Evolutionary conservation across 192 early-diverging fungal species (phyloP).

Genomic region (Backusella australiensis): DNA sequence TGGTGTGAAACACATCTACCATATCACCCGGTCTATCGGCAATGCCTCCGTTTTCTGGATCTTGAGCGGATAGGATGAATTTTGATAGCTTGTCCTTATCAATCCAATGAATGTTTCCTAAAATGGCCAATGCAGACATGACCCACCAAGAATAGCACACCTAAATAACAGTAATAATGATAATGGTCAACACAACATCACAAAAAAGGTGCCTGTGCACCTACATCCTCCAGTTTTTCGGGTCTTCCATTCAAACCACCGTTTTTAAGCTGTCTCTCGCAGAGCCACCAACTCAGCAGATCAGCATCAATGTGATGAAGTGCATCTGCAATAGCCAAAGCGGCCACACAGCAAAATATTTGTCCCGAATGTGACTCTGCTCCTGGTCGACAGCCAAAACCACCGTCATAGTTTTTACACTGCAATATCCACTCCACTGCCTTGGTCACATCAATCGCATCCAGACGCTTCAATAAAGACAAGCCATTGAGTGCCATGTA

Average conservation of each 20-base stretch:
- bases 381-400: slow-evolving; percentile 86
- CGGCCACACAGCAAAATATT: slow-evolving; percentile 89
- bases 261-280: slow-evolving; percentile 86
- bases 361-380: slow-evolving; percentile 92
- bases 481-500: slow-evolving; percentile 81
- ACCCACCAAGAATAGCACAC: slow-evolving; percentile 99
- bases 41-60: slow-evolving; percentile 86
- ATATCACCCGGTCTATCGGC: slow-evolving; percentile 90
- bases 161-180: slow-evolving; percentile 28
- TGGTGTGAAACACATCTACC: slow-evolving; percentile 95
- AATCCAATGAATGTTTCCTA: slow-evolving; percentile 86
- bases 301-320: slow-evolving; percentile 82
- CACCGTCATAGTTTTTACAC: slow-evolving; percentile 97
- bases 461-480: slow-evolving; percentile 71
- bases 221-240: slow-evolving; percentile 93
- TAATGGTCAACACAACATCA: no score
- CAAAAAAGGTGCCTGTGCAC: slow-evolving; percentile 4
- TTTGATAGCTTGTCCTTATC: slow-evolving; percentile 63
- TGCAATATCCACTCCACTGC: slow-evolving; percentile 68
- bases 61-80: slow-evolving; percentile 87
- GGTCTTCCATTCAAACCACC: slow-evolving; percentile 97
- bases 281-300: slow-evolving; percentile 88
- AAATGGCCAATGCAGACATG: slow-evolving; percentile 78
- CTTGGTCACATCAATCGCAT: slow-evolving; percentile 59
- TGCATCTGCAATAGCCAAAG: slow-evolving; percentile 76